Conservation (phyloP, 1,284 basidiomycete genomes). For the Neonothopanus nambi region DNA sequence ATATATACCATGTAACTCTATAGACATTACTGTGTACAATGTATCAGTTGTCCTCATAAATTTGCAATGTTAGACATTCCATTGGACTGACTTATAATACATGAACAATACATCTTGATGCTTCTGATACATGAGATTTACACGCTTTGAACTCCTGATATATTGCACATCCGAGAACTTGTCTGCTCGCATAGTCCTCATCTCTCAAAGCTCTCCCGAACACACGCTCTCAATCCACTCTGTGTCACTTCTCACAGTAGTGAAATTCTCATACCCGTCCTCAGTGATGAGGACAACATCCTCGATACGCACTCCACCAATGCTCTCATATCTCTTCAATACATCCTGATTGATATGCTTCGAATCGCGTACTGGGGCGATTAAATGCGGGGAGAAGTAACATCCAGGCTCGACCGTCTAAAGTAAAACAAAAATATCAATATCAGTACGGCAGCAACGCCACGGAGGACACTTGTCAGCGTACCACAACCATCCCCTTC, state of each 20-base stretch:
- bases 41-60: too few relatives aligned
- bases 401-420: conserved; percentile 88
- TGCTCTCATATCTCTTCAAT: conserved; percentile 70
- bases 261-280: conserved; percentile 73
- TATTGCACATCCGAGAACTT: not conserved
- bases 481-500: conserved; percentile 80
- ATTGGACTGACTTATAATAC: too few relatives aligned
- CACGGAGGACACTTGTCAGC: conserved; percentile 29
- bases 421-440: not conserved
- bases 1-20: too few relatives aligned
- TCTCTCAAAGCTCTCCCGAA: conserved; percentile 52
- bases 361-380: conserved; percentile 68
- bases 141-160: not conserved
- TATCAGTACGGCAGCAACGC: conserved; percentile 1
- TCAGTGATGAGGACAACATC: conserved; percentile 80
- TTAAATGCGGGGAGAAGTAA: conserved; percentile 81
- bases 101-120: too few relatives aligned
- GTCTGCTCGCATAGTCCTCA: not conserved
- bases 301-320: conserved; percentile 90
- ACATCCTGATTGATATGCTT: conserved; percentile 71
- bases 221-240: conserved; percentile 80
- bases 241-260: conserved; percentile 76
- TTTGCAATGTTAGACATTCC: too few relatives aligned
- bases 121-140: too few relatives aligned
- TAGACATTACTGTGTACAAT: too few relatives aligned